A percentile compares a stretch with the other conserved stretches of the same genome.
phyloP scores from a whole-genome alignment of 2,329 filamentous ascomycete species.

The Aspergillus sp. region DNA sequence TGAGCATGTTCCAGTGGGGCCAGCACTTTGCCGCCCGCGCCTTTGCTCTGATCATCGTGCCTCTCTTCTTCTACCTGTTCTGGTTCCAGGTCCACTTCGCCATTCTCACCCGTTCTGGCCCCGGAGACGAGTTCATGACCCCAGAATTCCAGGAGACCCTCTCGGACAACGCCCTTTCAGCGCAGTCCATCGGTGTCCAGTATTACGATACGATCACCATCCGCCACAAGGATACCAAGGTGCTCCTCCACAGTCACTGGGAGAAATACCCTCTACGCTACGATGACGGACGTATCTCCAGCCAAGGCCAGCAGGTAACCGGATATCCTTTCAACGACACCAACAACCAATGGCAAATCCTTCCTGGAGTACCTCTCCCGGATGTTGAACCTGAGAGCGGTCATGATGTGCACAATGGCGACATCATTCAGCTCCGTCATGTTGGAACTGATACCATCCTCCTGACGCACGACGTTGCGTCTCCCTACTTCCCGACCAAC shows the following conservation, averaged over 20 bases:
- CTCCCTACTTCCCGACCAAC: conserved; percentile 93
- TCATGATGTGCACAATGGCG: conserved; percentile 73
- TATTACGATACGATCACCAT: conserved; percentile 88
- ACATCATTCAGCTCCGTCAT: conserved; percentile 82
- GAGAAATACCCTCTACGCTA: conserved; percentile 91
- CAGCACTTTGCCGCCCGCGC: conserved; percentile 88
- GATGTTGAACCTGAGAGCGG: conserved; percentile 57
- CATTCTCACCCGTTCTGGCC: conserved; percentile 81
- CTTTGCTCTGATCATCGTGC: conserved; percentile 82
- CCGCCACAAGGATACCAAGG: conserved; percentile 95
- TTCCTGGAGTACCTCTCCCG: conserved; percentile 59
- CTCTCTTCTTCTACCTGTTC: conserved; percentile 97
- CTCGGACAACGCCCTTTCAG: conserved; percentile 88
- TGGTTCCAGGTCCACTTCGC: conserved; percentile 99
- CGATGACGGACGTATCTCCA: conserved; percentile 94
- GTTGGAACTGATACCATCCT: conserved; percentile 81
- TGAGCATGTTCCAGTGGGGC: conserved; percentile 73
- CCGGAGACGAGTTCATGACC: conserved; percentile 98
- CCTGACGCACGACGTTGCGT: conserved; percentile 93
- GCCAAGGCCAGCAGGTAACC: conserved; percentile 96
- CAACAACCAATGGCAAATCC: conserved; percentile 96
- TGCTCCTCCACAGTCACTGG: conserved; percentile 89
- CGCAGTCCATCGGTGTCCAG: conserved; percentile 79
- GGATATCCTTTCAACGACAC: conserved; percentile 98
- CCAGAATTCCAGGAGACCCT: conserved; percentile 97